Conservation (phyloP, 495 filamentous ascomycete species). For the Talaromyces ruber region DNA sequence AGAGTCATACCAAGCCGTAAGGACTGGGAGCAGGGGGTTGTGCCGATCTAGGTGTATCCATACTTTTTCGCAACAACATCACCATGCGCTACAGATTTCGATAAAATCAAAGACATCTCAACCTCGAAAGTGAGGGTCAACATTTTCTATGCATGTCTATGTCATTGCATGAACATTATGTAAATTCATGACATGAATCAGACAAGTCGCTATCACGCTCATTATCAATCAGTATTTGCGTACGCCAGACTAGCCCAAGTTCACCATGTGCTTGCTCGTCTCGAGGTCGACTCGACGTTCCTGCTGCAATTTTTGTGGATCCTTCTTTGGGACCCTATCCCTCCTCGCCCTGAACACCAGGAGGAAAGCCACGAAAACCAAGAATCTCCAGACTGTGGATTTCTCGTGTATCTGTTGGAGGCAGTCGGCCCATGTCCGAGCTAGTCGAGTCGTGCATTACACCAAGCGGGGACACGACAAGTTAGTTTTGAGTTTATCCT, state of each 20-base stretch:
- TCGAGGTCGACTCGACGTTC: background rate
- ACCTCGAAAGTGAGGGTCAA: background rate
- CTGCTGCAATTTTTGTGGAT: background rate
- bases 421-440: background rate
- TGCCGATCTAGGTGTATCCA: background rate
- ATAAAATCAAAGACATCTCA: background rate
- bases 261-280: background rate
- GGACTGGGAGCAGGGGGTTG: background rate
- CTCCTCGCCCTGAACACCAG: background rate
- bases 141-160: background rate
- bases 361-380: background rate
- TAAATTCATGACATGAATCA: background rate
- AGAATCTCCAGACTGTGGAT: background rate
- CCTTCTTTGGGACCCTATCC: background rate
- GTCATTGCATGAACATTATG: background rate
- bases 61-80: background rate
- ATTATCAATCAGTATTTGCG: background rate
- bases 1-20: conserved; percentile 23
- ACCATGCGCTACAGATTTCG: background rate
- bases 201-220: background rate
- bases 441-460: background rate
- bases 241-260: background rate
- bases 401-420: background rate
- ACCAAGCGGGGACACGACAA: background rate
- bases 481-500: background rate